Base-by-base conservation (phyloP, 176 grass and related monocot species). In the Tillandsia fasciculata region DNA sequence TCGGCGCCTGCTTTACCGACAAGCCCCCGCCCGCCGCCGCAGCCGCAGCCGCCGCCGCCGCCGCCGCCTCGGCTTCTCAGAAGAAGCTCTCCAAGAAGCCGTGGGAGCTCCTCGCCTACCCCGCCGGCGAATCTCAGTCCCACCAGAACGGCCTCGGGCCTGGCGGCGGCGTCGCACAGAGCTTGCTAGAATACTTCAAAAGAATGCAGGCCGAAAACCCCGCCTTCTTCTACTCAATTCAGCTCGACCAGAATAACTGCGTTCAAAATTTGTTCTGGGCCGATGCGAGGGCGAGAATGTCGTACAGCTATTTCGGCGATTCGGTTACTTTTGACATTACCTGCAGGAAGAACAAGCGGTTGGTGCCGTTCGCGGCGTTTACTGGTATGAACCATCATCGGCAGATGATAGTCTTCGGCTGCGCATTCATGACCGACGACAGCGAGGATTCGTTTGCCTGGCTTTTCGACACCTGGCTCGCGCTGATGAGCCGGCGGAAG, bases 181-280 rank as follows among this genome's bases (percentile, higher is more conserved):
- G 87, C 47, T 69, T 90, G 20, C 28, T 90, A 14, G 83, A 90
- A 65, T 79, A 90, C 66, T 90, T 90, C 77, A 90, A 85, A 69
- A 71, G 67, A 59, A 82, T 88, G 86, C 87, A 86, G 65, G 53
- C 58, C 12, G 76, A 86, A 6, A 90, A 86, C 70, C 83, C 83
- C 8, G 73, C 73, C 12, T 86, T 90, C 70, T 81, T 76, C 54
- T 86, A 90, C 8, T 77, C 80, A 11, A 50, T 86, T 48, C 80
- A 90, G 57, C 65, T 90, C 33, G 80, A 83, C 23, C 54, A 15
- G 15, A 81, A 73, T 58, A 80, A 83, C 76, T 75, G 80, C 47
- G 27, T 90, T 2, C 74, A 59, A n/a, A 86, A 90, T 86, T 53
- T 83, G 33, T 72, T 90, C 50, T 90, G 87, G 83, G 80, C 78